These are phyloP conservation scores for Ottelia alismoides DNA, from an alignment of 106 monocot genomes.

Conservation along the genomic window DNA sequence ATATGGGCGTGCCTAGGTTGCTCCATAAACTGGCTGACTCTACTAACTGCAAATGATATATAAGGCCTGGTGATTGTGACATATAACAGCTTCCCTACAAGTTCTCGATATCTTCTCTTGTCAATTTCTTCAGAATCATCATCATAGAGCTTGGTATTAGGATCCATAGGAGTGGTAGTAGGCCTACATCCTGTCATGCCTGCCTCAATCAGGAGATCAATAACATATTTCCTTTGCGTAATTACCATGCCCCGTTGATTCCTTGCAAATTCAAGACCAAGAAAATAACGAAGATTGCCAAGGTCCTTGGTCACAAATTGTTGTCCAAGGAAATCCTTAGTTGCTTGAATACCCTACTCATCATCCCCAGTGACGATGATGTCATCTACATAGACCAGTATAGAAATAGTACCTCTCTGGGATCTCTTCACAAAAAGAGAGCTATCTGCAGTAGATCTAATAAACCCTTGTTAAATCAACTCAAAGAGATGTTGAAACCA, in stretches of 20 bases:
- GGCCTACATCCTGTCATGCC: neutral
- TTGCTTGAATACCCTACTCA: no score
- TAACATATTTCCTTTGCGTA: neutral
- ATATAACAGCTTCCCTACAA: neutral
- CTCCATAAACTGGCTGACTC: neutral
- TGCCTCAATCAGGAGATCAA: neutral
- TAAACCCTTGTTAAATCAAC: no score
- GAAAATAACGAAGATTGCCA: neutral
- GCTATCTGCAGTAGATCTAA: no score
- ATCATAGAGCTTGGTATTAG: neutral
- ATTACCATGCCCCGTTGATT: neutral
- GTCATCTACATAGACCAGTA: no score
- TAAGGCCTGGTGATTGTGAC: neutral
- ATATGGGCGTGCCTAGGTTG: neutral
- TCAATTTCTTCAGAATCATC: neutral
- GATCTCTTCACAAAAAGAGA: no score
- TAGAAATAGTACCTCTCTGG: no score
- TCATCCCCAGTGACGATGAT: no score
- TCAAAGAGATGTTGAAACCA: no score
- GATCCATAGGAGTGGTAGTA: neutral
- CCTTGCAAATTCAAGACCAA: neutral
- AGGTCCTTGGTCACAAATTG: no score
- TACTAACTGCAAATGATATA: neutral
- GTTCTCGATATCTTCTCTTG: neutral
- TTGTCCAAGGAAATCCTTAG: no score